Percentiles rank a stretch among this genome's conserved stretches.
phyloP scores from a whole-genome alignment of 371 early-diverging fungal species.

The Syncephalastrum contaminatum region DNA sequence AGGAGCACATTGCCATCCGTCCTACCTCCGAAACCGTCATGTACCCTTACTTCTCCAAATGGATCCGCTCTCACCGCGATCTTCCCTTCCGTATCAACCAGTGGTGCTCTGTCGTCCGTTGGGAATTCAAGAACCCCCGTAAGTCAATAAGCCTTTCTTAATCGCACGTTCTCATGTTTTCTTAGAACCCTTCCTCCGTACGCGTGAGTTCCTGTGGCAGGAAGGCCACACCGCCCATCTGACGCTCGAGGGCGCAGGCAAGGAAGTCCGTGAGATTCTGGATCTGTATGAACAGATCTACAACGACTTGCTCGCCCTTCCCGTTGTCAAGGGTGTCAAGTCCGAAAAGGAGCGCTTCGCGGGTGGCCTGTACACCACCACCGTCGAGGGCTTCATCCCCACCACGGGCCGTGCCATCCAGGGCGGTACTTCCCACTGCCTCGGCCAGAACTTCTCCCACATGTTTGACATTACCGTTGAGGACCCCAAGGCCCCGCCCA shows the following conservation, averaged over 20 bases:
- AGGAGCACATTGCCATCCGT: conserved; percentile 98
- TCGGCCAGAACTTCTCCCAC: conserved; percentile 99
- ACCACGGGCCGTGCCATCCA: conserved; percentile 99
- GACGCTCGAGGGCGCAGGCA: conserved; percentile 88
- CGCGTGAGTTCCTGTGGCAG: conserved; percentile 99
- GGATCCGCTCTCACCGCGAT: conserved; percentile 99
- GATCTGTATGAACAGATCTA: conserved; percentile 97
- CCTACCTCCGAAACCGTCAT: conserved; percentile 99
- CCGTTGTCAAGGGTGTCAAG: conserved; percentile 98
- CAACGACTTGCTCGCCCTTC: conserved; percentile 98
- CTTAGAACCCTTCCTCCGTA: conserved; percentile 96
- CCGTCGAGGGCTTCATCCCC: conserved; percentile 99
- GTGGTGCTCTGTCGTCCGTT: conserved; percentile 99
- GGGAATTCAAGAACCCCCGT: conserved; percentile 99
- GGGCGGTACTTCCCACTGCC: conserved; percentile 99
- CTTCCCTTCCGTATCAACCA: conserved; percentile 99
- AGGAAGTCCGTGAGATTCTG: conserved; percentile 92
- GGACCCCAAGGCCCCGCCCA: conserved; percentile 42
- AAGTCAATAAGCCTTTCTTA: conserved; percentile 24
- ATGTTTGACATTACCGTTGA: conserved; percentile 83
- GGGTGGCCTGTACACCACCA: conserved; percentile 98
- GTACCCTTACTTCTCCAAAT: conserved; percentile 99
- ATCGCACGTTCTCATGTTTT: background rate
- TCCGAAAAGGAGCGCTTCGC: conserved; percentile 99
- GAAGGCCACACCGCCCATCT: conserved; percentile 99